These are phyloP conservation scores for Phalaenopsis hybrid DNA, from an alignment of 116 monocot genomes.

Conservation along the genomic window DNA sequence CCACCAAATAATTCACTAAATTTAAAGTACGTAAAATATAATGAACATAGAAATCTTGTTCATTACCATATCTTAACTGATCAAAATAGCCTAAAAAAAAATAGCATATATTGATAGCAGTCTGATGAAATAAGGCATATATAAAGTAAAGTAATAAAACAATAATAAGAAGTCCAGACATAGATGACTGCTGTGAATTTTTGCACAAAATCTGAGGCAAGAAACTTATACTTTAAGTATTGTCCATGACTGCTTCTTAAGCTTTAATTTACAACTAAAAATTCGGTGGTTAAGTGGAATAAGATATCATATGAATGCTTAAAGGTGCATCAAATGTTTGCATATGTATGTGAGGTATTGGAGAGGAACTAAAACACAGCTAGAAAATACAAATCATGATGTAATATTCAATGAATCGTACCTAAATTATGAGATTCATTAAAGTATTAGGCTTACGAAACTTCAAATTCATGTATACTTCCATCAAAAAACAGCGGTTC, in stretches of 20 bases:
- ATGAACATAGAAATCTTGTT: background rate
- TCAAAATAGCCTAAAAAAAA: background rate
- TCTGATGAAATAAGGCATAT: background rate
- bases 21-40: background rate
- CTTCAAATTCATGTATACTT: background rate
- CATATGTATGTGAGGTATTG: background rate
- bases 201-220: background rate
- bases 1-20: background rate
- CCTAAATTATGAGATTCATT: background rate
- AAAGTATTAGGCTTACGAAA: background rate
- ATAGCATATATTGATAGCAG: background rate
- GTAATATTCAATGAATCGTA: background rate
- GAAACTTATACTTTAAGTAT: background rate
- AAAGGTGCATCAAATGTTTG: background rate
- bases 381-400: background rate
- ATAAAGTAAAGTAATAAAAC: background rate
- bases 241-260: background rate
- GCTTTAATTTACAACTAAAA: background rate
- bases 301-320: background rate
- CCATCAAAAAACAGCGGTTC: background rate
- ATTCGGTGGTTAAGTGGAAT: background rate
- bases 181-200: background rate
- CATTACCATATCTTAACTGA: background rate
- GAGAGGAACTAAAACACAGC: background rate
- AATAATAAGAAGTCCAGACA: background rate